phyloP scores from a whole-genome alignment of 2,329 filamentous ascomycete species.

The Aureobasidium lini region DNA sequence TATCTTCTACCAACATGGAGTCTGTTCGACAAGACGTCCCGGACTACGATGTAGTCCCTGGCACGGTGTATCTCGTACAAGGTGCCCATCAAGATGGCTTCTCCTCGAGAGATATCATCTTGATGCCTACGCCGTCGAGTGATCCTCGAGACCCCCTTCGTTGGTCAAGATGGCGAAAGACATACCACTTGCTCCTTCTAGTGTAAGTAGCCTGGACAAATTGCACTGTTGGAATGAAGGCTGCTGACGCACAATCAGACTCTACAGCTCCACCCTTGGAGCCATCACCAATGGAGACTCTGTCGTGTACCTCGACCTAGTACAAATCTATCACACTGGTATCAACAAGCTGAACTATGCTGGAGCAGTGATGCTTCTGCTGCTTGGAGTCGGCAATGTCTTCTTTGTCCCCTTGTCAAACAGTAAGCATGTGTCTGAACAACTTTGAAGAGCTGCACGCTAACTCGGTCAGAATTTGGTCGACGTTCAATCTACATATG shows the following conservation, averaged over 20 bases:
- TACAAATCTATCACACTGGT: slow-evolving; percentile 11
- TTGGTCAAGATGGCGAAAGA: slow-evolving; percentile 16
- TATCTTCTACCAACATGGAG: slow-evolving; percentile 1
- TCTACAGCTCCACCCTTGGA: slow-evolving; percentile 17
- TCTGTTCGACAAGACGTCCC: background rate
- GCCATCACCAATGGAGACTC: slow-evolving; percentile 19
- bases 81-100: background rate
- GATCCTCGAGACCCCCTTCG: slow-evolving; percentile 16
- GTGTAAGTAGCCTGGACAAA: background rate
- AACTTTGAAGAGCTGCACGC: background rate
- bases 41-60: slow-evolving; percentile 15
- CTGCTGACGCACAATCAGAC: background rate
- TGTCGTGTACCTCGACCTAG: slow-evolving; percentile 17
- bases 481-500: slow-evolving; percentile 15
- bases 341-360: slow-evolving; percentile 16
- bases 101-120: slow-evolving; percentile 15
- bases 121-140: slow-evolving; percentile 16
- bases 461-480: slow-evolving; percentile 13
- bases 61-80: slow-evolving; percentile 15
- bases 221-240: background rate
- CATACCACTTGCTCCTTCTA: slow-evolving; percentile 15
- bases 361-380: slow-evolving; percentile 7
- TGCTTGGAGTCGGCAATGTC: slow-evolving; percentile 16
- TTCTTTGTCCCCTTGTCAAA: slow-evolving; percentile 16
- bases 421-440: slow-evolving; percentile 6